Evolutionary conservation across 345 rosid species (phyloP), one percentile per base, ranked within the genome.

Genomic region (Dipteronia dyeriana): DNA sequence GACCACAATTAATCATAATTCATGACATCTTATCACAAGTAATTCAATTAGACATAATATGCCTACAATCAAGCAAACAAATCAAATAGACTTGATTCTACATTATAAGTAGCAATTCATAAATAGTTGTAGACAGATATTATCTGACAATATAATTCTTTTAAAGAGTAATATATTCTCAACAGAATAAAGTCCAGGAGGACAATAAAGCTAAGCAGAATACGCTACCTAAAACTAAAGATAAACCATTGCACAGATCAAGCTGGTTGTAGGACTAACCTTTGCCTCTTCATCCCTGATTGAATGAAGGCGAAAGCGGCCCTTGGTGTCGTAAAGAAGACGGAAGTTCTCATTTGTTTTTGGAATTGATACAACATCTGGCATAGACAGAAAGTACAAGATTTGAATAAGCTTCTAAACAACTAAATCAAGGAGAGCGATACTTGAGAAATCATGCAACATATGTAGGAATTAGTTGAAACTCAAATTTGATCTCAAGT

Each of bases 341-440:
- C 98, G 94, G 82, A 91, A 91, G 88, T 86, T 90, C 87, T 93
- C 98, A 64, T 86, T 90, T 3, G 98, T 93, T 87, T 93, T 93
- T 39, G 98, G 97, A 76, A 93, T 91, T 0, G 97, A 91, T 39
- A 93, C 91, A 54, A 91, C 98, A 89, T 93, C 94, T 93, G 75
- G 8, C 19, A 29, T 65, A 34, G 9, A 65, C 3, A 71, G n/a
- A 72, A 56, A 26, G 26, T 39, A 23, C 34, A 72, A 34, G 51
- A 57, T 57, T 23, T 19, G 4, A 72, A 12, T 41, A 72, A 54
- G 8, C 3, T 25, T 20, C 5, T 41, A 19, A 13, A 13, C 25
- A 43, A 11, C 9, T 5, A 71, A 71, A 71, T 29, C 74, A 70
- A 53, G 17, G 9, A 26, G 17, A 31, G 6, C 10, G 17, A 70